Conservation (phyloP, 2,329 filamentous ascomycete species). For the Ceratocystis alfenasii region DNA sequence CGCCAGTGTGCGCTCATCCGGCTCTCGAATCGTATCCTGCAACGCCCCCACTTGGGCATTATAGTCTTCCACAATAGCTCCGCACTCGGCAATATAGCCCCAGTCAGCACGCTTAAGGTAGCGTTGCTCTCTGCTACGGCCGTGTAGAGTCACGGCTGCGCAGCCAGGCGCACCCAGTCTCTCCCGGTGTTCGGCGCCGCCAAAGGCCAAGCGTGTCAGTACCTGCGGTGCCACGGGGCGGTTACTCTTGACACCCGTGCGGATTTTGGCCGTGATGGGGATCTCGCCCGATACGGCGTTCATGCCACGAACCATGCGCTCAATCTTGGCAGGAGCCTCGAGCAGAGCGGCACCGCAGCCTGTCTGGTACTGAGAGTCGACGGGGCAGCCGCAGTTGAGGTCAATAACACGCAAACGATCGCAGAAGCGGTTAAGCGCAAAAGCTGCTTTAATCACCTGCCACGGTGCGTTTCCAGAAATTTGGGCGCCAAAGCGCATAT, state of each 20-base stretch:
- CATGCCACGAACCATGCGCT: constrained; percentile 94
- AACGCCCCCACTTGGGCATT: constrained; percentile 54
- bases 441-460: constrained; percentile 78
- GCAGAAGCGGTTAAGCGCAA: constrained; percentile 62
- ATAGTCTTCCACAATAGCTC: constrained; percentile 69
- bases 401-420: constrained; percentile 84
- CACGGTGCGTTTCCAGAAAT: constrained; percentile 88
- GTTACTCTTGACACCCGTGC: constrained; percentile 75
- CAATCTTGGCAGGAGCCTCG: constrained; percentile 76
- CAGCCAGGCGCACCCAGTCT: constrained; percentile 66
- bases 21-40: constrained; percentile 64
- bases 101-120: constrained; percentile 91
- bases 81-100: constrained; percentile 84
- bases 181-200: constrained; percentile 58
- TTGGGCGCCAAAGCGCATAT: constrained; percentile 83
- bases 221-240: constrained; percentile 69
- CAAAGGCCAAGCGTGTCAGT: constrained; percentile 71
- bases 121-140: constrained; percentile 82
- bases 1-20: constrained; percentile 61
- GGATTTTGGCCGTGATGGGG: constrained; percentile 88
- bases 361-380: constrained; percentile 80
- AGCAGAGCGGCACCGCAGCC: constrained; percentile 86
- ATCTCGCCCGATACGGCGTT: constrained; percentile 81
- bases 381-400: constrained; percentile 93
- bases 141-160: constrained; percentile 91